Evolutionary conservation across 768 basidiomycete genomes (phyloP), one percentile per base, ranked within the genome.

Genomic region (Lactifluus pinguis): DNA sequence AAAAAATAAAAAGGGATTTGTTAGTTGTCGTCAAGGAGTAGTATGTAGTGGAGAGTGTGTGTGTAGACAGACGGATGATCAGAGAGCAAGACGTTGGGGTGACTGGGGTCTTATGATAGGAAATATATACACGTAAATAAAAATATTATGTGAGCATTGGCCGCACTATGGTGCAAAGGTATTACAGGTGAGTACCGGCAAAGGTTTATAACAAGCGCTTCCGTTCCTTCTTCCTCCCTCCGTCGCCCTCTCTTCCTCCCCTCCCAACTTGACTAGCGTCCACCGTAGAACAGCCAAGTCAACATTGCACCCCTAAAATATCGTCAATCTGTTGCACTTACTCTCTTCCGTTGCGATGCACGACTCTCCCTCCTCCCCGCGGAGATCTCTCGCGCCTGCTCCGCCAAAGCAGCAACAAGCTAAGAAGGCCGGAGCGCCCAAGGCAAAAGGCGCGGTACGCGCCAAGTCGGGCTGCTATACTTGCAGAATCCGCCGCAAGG

Each of bases 381-480:
- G 71, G 65, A 70, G 65, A 60, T 64, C 70, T 63, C 66, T 69
- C 59, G 65, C 71, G 57, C 69, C 69, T 54, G 59, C 64, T 21
- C 64, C 63, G n/a, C 59, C 58, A 60, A 76, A 77, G 72, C 80
- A 76, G 65, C 71, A 68, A 21, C 61, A 57, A 14, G 1, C 61
- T 68, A 76, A 75, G 71, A 74, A 76, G 65, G 64, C 74, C 71
- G 81, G 81, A 68, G 76, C 80, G 70, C 79, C 84, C 64, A 90
- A 90, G 72, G 79, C 83, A 63, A 92, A 90, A 78, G 89, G 86
- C 71, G 85, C 87, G 57, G 82, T 86, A 32, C 85, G 89, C 70
- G 89, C 89, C 57, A 92, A 92, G 80, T 87, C 87, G 55, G 89
- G 90, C 65, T 92, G 90, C 72, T 92, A 90, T 75, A 92, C 89